phyloP scores from a whole-genome alignment of 1,284 basidiomycete species.

The Pyrrhoderma noxium region DNA sequence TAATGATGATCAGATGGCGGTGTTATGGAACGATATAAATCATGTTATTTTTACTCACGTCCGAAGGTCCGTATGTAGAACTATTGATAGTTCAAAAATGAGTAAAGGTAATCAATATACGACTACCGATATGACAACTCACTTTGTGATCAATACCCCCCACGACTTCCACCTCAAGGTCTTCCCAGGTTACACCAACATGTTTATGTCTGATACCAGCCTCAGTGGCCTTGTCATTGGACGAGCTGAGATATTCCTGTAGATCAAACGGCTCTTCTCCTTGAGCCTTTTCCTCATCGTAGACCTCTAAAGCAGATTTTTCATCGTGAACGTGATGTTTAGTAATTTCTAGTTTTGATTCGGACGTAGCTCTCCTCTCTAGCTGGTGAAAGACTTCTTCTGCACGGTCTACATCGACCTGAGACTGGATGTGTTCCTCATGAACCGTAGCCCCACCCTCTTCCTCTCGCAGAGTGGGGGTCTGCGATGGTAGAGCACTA shows the following conservation, averaged over 20 bases:
- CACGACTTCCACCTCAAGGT: constrained; percentile 63
- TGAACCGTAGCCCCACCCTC: background rate
- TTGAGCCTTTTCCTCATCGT: constrained; percentile 24
- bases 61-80: constrained; percentile 62
- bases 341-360: constrained; percentile 21
- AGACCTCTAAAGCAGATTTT: constrained; percentile 40
- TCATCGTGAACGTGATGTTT: constrained; percentile 20
- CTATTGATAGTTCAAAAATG: constrained; percentile 28
- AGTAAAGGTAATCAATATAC: constrained; percentile 1
- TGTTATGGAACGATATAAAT: constrained; percentile 26
- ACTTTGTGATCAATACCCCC: constrained; percentile 60
- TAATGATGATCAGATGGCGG: constrained; percentile 37
- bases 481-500: constrained; percentile 16
- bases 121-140: constrained; percentile 19
- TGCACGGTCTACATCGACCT: constrained; percentile 40
- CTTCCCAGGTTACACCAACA: constrained; percentile 76
- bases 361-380: constrained; percentile 30
- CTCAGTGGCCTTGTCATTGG: constrained; percentile 55
- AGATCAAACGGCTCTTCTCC: constrained; percentile 54
- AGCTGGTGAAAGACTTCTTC: constrained; percentile 50
- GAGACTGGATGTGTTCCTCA: constrained; percentile 5
- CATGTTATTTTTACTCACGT: constrained; percentile 32
- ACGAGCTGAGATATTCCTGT: constrained; percentile 66
- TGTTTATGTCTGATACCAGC: constrained; percentile 80
- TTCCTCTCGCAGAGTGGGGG: constrained; percentile 15